Conservation (phyloP, 2,329 filamentous ascomycete genomes). For the Alternaria sp. region DNA sequence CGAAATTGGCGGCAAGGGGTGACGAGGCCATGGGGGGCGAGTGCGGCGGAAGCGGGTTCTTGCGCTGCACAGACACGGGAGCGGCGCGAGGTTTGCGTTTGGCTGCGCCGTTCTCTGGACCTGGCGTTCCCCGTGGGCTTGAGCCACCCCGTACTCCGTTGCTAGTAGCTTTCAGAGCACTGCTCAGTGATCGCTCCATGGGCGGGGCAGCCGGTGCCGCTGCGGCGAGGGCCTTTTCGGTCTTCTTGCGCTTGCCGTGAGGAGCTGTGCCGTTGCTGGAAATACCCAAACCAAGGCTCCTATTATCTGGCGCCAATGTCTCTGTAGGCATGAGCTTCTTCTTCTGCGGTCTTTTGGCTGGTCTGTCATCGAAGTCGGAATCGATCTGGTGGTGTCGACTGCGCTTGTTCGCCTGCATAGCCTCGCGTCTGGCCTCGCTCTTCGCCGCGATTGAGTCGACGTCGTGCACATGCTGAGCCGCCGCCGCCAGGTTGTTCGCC, state of each 20-base stretch:
- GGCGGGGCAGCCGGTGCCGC: slow-evolving; percentile 49
- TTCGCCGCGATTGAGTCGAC: slow-evolving; percentile 81
- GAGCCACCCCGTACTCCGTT: slow-evolving; percentile 52
- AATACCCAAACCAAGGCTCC: slow-evolving; percentile 70
- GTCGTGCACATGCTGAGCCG: slow-evolving; percentile 77
- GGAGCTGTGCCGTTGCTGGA: slow-evolving; percentile 62
- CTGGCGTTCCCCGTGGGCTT: slow-evolving; percentile 75
- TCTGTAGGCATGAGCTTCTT: slow-evolving; percentile 67
- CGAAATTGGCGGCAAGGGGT: slow-evolving; percentile 73
- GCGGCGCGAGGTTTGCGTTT: slow-evolving; percentile 77
- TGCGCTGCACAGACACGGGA: slow-evolving; percentile 76
- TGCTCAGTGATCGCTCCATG: slow-evolving; percentile 75
- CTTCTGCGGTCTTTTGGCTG: slow-evolving; percentile 68
- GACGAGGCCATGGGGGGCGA: slow-evolving; percentile 79
- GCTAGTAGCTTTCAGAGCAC: slow-evolving; percentile 60
- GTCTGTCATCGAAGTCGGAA: slow-evolving; percentile 78
- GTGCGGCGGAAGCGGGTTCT: slow-evolving; percentile 66
- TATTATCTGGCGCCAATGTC: slow-evolving; percentile 49
- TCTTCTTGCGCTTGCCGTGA: slow-evolving; percentile 78
- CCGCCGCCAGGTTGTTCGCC: slow-evolving; percentile 72
- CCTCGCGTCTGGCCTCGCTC: slow-evolving; percentile 85
- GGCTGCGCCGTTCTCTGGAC: slow-evolving; percentile 56
- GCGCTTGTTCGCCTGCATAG: slow-evolving; percentile 77
- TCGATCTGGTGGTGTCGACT: slow-evolving; percentile 73
- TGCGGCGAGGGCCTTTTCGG: slow-evolving; percentile 67